Evolutionary conservation across 768 basidiomycete genomes (phyloP), one percentile per base, ranked within the genome.

Genomic region (Lanmaoa rubissima): DNA sequence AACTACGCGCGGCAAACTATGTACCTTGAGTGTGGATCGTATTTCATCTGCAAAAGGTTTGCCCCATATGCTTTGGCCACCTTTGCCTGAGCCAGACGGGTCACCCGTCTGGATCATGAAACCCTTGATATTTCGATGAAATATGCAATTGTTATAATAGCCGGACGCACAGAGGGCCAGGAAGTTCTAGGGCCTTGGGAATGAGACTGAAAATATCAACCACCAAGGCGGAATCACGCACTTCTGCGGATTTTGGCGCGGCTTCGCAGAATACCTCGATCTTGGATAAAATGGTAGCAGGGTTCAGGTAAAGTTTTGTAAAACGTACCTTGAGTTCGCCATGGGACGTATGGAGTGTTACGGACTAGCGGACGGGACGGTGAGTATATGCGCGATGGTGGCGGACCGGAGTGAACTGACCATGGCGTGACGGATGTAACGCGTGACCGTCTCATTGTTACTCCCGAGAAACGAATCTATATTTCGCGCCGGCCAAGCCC

Each of bases 241-340:
- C 95, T 79, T 99, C 96, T 62, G 95, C 93, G 12, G 94, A 80
- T 72, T 94, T 93, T 24, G 97, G 97, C 19, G 94, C 90, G 7
- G 96, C 88, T 74, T 99, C 97, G 71, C 97, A 98, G 75, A 98
- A 98, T 13, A 99, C 70, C 74, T 99, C 97, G 59, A 98, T 85
- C 94, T 98, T 69, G 47, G 7, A 54, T 39, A 36, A 44, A 17
- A 51, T 47, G 38, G 44, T 53, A 41, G 44, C 35, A 43, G 41
- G 11, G 7, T 34, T 47, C 45, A 14, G 12, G 34, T 13, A 9
- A 17, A 1, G 13, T 10, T 26, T n/a, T 10, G n/a, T 36, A 40
- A 32, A 57, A 52, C 73, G 47, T 65, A 92, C 94, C 84, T 98
- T 98, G 73, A 98, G 79, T 58, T 98, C 96, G 17, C 95, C 95